Evolutionary conservation across 2,329 filamentous ascomycete species (phyloP).

Genomic region (Diaporthe australafricana): DNA sequence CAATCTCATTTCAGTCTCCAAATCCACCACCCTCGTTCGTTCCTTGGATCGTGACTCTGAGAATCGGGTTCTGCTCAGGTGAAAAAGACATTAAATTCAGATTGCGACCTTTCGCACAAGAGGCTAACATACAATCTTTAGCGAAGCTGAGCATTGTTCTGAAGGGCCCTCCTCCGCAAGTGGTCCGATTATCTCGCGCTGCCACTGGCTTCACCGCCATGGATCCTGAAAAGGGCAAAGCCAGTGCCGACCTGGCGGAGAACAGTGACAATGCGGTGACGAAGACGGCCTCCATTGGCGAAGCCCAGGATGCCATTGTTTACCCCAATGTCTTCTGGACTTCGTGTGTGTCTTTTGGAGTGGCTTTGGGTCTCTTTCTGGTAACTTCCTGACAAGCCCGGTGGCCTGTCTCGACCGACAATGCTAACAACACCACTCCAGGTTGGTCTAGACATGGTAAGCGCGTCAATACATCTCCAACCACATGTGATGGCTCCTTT

Average conservation of each 20-base stretch:
- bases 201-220: background rate
- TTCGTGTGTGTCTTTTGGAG: background rate
- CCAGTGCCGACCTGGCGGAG: background rate
- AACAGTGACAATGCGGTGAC: background rate
- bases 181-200: background rate
- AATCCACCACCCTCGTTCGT: background rate
- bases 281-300: background rate
- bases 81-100: background rate
- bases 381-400: background rate
- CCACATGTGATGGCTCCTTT: too few relatives aligned
- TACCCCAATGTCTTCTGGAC: constrained; percentile 15
- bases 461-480: fast-evolving
- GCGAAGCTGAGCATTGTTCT: too few relatives aligned
- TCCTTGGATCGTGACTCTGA: background rate
- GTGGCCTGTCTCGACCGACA: background rate
- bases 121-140: background rate
- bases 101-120: background rate
- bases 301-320: background rate
- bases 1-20: background rate
- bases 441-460: constrained; percentile 13
- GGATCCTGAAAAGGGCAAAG: background rate
- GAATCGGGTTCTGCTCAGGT: background rate
- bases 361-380: constrained; percentile 7
- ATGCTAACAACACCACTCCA: background rate
- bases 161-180: background rate